Percentiles rank a stretch among this genome's conserved stretches.
Conservation (phyloP, 177 flowering plant species). For the Vitis hybrid region DNA sequence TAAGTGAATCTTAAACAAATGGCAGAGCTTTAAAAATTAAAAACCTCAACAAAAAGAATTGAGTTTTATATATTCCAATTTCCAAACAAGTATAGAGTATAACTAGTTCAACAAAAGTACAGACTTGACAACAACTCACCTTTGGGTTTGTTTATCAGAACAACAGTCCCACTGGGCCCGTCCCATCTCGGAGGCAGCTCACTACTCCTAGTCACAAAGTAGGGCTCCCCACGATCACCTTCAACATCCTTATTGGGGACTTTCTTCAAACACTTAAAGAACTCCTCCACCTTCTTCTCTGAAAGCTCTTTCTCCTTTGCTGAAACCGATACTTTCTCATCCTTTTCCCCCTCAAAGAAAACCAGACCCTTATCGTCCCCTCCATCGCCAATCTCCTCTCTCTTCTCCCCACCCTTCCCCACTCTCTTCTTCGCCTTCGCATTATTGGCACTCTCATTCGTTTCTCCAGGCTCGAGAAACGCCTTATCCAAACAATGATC, state of each 20-base stretch:
- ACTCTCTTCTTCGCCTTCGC: constrained; percentile 17
- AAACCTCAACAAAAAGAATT: no score
- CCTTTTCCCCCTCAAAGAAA: constrained; percentile 66
- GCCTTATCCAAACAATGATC: constrained; percentile 91
- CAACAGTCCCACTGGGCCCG: constrained; percentile 75
- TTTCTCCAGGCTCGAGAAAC: constrained; percentile 67
- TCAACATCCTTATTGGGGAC: constrained; percentile 50
- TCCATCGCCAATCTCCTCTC: constrained; percentile 15
- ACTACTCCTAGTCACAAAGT: constrained; percentile 52
- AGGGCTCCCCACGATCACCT: constrained; percentile 60
- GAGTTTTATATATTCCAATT: not conserved
- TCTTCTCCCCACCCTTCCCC: constrained; percentile 23
- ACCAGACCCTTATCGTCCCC: constrained; percentile 52
- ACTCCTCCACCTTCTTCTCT: constrained; percentile 88
- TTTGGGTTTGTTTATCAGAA: constrained; percentile 92
- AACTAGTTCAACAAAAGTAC: not conserved
- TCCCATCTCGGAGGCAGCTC: constrained; percentile 92
- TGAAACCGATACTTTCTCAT: constrained; percentile 11
- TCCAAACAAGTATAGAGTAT: not conserved
- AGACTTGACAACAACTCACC: constrained; percentile 38
- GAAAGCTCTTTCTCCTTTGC: constrained; percentile 37
- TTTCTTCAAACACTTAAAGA: constrained; percentile 95
- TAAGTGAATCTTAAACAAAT: no score
- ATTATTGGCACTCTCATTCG: constrained; percentile 9
- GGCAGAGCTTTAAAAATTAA: no score